A percentile compares a stretch with the other conserved stretches of the same genome.
Conservation (phyloP, 1,284 basidiomycete species). For the Gomphus sp. region DNA sequence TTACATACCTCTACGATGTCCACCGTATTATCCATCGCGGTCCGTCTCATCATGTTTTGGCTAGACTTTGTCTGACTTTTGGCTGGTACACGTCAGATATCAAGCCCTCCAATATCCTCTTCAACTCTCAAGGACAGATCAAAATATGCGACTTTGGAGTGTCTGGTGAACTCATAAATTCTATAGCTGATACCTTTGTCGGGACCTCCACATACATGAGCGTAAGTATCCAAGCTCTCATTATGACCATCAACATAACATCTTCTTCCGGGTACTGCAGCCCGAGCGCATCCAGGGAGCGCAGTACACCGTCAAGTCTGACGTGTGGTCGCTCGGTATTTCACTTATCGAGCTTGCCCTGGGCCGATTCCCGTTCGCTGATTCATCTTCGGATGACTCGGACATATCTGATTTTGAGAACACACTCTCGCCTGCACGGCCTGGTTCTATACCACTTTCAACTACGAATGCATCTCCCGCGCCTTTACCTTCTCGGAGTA, state of each 20-base stretch:
- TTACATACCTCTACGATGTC: slow-evolving; percentile 97
- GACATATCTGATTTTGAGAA: slow-evolving; percentile 53
- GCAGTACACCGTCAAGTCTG: slow-evolving; percentile 95
- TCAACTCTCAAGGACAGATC: slow-evolving; percentile 89
- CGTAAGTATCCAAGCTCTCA: slow-evolving; percentile 43
- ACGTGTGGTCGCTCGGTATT: slow-evolving; percentile 96
- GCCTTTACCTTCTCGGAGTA: background rate
- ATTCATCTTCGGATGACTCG: slow-evolving; percentile 53
- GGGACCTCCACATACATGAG: slow-evolving; percentile 99
- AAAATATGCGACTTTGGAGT: slow-evolving; percentile 99
- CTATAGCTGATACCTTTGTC: slow-evolving; percentile 97
- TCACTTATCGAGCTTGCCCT: slow-evolving; percentile 90
- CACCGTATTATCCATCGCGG: slow-evolving; percentile 99
- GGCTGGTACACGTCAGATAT: slow-evolving; percentile 58
- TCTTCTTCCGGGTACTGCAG: slow-evolving; percentile 34
- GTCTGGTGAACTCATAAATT: slow-evolving; percentile 97
- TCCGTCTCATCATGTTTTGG: slow-evolving; percentile 26
- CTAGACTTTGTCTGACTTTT: background rate
- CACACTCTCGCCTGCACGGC: slow-evolving; percentile 51
- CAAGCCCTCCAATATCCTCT: slow-evolving; percentile 97
- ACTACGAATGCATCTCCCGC: slow-evolving; percentile 12
- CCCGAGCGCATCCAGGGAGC: slow-evolving; percentile 98
- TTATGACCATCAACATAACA: background rate
- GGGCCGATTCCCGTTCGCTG: slow-evolving; percentile 88
- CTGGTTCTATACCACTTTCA: slow-evolving; percentile 31